Conservation (phyloP, 495 filamentous ascomycete species). For the Penicillium cinerascens region DNA sequence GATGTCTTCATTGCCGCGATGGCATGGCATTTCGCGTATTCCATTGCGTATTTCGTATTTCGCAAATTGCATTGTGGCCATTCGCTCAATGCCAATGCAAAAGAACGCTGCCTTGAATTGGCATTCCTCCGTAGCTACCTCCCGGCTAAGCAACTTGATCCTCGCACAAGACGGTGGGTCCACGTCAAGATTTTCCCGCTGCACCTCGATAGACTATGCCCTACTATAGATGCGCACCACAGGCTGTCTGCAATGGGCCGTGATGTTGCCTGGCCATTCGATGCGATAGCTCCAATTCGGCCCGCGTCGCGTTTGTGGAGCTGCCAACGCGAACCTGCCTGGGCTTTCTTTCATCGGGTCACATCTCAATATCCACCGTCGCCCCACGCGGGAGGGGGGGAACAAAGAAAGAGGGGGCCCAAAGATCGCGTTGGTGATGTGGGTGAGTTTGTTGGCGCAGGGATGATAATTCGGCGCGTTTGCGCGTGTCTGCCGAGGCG, state of each 20-base stretch:
- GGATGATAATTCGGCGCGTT: background rate
- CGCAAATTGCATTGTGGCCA: background rate
- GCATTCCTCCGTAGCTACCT: background rate
- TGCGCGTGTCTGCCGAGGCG: background rate
- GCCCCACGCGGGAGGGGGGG: conserved; percentile 27
- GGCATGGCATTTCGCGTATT: too few relatives aligned
- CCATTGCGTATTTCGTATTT: too few relatives aligned
- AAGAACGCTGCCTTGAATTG: background rate
- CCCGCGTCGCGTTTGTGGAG: conserved; percentile 23
- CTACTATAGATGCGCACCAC: conserved; percentile 13
- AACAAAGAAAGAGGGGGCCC: conserved; percentile 9
- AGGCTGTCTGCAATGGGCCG: conserved; percentile 14
- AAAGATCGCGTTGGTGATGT: background rate
- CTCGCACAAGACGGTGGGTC: conserved; percentile 13
- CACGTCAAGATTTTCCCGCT: conserved; percentile 10
- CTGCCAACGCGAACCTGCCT: conserved; percentile 17
- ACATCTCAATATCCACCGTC: conserved; percentile 7
- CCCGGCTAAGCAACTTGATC: background rate
- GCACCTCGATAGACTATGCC: conserved; percentile 9
- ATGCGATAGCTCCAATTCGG: conserved; percentile 14
- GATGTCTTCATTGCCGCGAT: background rate
- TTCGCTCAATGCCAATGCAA: background rate
- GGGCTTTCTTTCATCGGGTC: conserved; percentile 6
- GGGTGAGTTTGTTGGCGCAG: background rate
- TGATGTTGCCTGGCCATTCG: conserved; percentile 10